Conservation (phyloP, 345 rosid genomes). For the Eucalyptus albens region DNA sequence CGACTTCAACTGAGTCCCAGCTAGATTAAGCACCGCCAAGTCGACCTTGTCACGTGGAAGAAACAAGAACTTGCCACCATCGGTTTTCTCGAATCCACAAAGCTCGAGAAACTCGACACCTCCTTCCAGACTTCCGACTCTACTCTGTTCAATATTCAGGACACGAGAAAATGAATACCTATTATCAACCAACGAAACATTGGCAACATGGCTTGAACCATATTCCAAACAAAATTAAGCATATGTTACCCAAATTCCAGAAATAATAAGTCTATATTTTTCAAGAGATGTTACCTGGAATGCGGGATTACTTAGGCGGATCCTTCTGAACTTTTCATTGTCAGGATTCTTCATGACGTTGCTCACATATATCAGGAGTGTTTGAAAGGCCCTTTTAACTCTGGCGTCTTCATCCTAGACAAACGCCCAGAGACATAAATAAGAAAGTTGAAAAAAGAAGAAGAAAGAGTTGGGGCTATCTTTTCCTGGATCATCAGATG, state of each 20-base stretch:
- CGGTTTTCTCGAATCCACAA: conserved; percentile 62
- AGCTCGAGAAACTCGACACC: conserved; percentile 73
- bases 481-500: not conserved
- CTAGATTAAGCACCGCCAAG: conserved; percentile 32
- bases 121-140: conserved; percentile 46
- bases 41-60: conserved; percentile 35
- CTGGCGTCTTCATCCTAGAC: conserved; percentile 40
- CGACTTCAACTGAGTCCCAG: conserved; percentile 31
- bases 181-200: not conserved
- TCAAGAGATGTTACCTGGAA: conserved; percentile 29
- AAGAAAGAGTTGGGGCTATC: not conserved
- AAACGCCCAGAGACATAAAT: not conserved
- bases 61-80: conserved; percentile 33
- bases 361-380: conserved; percentile 52
- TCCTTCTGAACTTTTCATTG: conserved; percentile 60
- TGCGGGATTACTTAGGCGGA: conserved; percentile 41
- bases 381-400: conserved; percentile 51
- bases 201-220: not conserved
- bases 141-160: conserved; percentile 21
- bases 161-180: not conserved
- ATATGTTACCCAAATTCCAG: not conserved
- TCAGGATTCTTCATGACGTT: conserved; percentile 47
- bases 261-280: not conserved
- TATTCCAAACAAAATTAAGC: not conserved
- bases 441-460: not conserved